Percentiles rank a stretch among this genome's conserved stretches.
Conservation (phyloP, 352 stramenopile genomes). For the Phytopythium montanum region DNA sequence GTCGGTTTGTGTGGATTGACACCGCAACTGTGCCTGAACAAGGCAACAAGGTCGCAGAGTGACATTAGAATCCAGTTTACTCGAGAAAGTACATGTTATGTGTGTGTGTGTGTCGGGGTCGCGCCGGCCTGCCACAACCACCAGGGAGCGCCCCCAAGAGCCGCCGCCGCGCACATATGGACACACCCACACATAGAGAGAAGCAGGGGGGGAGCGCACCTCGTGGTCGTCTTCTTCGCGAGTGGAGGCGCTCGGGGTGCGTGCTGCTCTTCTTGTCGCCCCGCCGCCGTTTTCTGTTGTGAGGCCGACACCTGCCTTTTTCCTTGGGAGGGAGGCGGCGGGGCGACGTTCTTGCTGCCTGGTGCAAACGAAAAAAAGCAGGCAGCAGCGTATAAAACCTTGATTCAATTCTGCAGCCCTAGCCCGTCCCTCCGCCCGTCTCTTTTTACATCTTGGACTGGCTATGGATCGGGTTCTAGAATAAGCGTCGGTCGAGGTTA, state of each 20-base stretch:
- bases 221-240: not conserved
- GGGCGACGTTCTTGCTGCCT: not conserved
- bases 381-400: not conserved
- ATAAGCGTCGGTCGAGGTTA: not conserved
- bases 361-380: not conserved
- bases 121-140: not conserved
- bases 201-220: not conserved
- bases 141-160: not conserved
- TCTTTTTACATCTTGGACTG: conserved; percentile 2
- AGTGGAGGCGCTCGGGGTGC: not conserved
- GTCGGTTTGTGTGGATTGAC: not conserved
- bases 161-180: not conserved
- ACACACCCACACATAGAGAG: not conserved
- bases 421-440: not conserved
- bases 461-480: conserved; percentile 3
- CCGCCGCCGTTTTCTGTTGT: conserved; percentile 3
- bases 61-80: not conserved
- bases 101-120: too few species aligned
- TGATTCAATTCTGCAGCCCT: not conserved
- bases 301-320: not conserved
- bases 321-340: not conserved
- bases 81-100: not conserved
- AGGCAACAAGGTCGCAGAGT: not conserved
- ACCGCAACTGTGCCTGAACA: conserved; percentile 5
- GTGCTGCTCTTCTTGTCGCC: not conserved